Evolutionary conservation across 1,284 basidiomycete genomes (phyloP), one percentile per base, ranked within the genome.

Genomic region (Schizophyllum amplum): DNA sequence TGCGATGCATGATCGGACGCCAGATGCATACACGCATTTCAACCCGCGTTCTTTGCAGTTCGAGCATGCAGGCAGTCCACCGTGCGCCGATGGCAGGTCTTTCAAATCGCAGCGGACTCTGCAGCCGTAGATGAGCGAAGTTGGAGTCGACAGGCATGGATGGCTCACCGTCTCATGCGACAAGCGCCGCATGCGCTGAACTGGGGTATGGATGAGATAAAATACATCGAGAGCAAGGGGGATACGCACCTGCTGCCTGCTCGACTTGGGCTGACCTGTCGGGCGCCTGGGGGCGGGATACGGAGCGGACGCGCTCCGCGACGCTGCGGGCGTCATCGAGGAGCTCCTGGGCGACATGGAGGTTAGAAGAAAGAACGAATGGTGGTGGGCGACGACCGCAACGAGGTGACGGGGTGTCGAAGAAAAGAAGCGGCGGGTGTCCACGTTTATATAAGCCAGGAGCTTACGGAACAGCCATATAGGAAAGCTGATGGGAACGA

Each of bases 161-260:
- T 33, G 52, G 63, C 70, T 47, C 55, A 85, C 87, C 92, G 81
- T 65, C 92, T 75, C 82, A 91, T 91, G 55, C 92, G 84, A 71
- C 92, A 95, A 42, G 92, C 91, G 54, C 91, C 92, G 67, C 92
- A 94, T 2, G 92, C 92, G 33, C 87, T 86, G 72, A 90, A 92
- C 65, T 92, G 90, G 64, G 89, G 87, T 53, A 90, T n/a, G 75
- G 2, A 83, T 80, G 13, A 42, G 33, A 42, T 2, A 42, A 9
- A 42, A n/a, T n/a, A n/a, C 13, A 42, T 42, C 7, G 11, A 50
- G 48, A 50, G 11, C 3, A 50, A 50, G 13, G 20, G 23, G 48
- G 4, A 50, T 20, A 17, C 33, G 33, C 17, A 42, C 33, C 33
- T 50, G 48, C 48, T 50, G 48, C 48, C 48, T 50, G 48, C 21